Evolutionary conservation across 2,329 filamentous ascomycete genomes (phyloP).

Genomic region (Aureobasidium zeae): DNA sequence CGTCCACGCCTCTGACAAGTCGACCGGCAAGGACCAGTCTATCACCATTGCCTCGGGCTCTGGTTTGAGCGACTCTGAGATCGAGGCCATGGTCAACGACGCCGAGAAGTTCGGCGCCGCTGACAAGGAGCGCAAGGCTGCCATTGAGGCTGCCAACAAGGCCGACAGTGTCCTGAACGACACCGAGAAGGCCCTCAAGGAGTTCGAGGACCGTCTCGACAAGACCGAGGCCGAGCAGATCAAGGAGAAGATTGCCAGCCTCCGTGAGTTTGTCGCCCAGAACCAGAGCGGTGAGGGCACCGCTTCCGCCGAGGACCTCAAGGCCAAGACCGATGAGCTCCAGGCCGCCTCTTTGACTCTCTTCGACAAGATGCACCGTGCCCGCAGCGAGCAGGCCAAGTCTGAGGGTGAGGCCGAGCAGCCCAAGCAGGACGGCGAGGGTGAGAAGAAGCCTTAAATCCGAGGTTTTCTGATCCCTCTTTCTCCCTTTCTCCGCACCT

Average conservation of each 20-base stretch:
- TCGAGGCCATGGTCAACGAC: conserved; percentile 90
- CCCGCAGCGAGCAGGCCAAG: conserved; percentile 51
- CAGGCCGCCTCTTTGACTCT: conserved; percentile 91
- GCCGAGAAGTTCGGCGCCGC: conserved; percentile 98
- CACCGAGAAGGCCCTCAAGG: conserved; percentile 97
- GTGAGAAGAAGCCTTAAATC: conserved; percentile 29
- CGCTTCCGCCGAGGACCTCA: conserved; percentile 83
- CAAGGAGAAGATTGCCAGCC: conserved; percentile 89
- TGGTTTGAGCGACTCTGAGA: conserved; percentile 84
- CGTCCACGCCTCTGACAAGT: conserved; percentile 98
- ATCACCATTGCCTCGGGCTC: conserved; percentile 99
- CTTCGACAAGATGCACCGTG: conserved; percentile 99
- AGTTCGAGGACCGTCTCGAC: conserved; percentile 97
- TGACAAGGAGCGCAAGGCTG: conserved; percentile 92
- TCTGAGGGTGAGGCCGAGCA: conserved; percentile 35
- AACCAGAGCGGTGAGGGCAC: conserved; percentile 85
- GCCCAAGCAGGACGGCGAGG: conserved; percentile 29
- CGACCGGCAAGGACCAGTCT: conserved; percentile 90
- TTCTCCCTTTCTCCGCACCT: not conserved
- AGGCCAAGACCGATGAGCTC: conserved; percentile 97
- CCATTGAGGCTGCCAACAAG: conserved; percentile 95
- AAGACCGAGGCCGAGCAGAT: conserved; percentile 90
- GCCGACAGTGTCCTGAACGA: conserved; percentile 94
- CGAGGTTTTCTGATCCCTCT: conserved; percentile 1
- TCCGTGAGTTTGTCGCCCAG: conserved; percentile 76